These are phyloP conservation scores for Wickerhamiella azyma DNA, from an alignment of 805 yeast genomes.

Conservation along the genomic window DNA sequence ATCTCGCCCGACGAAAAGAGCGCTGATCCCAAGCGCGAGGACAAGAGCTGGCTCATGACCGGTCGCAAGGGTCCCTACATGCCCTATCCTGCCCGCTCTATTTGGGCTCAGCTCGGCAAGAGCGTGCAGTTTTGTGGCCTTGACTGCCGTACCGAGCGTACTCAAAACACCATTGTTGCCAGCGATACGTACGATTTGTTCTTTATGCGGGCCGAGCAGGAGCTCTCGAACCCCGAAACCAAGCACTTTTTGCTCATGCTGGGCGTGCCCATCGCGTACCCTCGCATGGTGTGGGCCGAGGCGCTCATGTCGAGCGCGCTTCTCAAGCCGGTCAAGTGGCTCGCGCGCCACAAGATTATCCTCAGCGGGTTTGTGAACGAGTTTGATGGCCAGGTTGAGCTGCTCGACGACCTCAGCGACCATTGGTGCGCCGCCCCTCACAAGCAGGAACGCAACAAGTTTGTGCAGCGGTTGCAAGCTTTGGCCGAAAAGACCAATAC, in stretches of 20 bases:
- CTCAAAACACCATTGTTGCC: conserved; percentile 41
- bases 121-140: conserved; percentile 61
- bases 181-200: conserved; percentile 43
- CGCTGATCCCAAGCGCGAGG: conserved; percentile 29
- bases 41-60: conserved; percentile 53
- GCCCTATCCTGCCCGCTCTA: conserved; percentile 48
- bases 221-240: conserved; percentile 41
- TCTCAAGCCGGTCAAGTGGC: conserved; percentile 48
- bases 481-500: conserved; percentile 53
- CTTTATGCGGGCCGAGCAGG: conserved; percentile 46
- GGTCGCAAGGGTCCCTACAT: conserved; percentile 52
- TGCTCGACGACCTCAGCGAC: conserved; percentile 84
- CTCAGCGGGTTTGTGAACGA: conserved; percentile 71
- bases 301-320: conserved; percentile 41
- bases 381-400: conserved; percentile 83
- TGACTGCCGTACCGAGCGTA: conserved; percentile 89
- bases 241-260: conserved; percentile 71
- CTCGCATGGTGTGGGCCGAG: conserved; percentile 87
- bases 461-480: conserved; percentile 46
- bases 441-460: conserved; percentile 66
- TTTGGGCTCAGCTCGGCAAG: conserved; percentile 61
- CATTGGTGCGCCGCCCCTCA: conserved; percentile 93
- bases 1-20: conserved; percentile 36
- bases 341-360: conserved; percentile 33
- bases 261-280: conserved; percentile 93